Conservation (phyloP, 768 basidiomycete species). For the Podaxis carcinomalis region DNA sequence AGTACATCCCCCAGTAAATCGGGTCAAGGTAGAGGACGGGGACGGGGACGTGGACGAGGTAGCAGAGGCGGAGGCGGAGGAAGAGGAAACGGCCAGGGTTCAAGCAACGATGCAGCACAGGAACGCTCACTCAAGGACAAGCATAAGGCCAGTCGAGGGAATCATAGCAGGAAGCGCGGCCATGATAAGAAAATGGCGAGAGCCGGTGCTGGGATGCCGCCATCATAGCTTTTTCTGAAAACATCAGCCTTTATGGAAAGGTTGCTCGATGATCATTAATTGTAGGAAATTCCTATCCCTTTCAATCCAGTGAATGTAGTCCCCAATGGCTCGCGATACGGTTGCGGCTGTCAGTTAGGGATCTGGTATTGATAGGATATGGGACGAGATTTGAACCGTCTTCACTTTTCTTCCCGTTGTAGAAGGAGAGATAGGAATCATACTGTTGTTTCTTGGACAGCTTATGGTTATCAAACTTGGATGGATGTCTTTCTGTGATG, state of each 20-base stretch:
- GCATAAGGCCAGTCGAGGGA: slow-evolving; percentile 68
- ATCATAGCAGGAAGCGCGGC: slow-evolving; percentile 75
- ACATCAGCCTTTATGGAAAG: background rate
- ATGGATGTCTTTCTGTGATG: too few species aligned
- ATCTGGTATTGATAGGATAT: too few species aligned
- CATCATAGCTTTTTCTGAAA: slow-evolving; percentile 12
- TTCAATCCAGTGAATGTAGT: too few species aligned
- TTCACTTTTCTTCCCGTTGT: too few species aligned
- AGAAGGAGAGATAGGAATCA: too few species aligned
- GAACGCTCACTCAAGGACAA: slow-evolving; percentile 74
- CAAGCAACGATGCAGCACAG: slow-evolving; percentile 31
- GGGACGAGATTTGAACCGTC: too few species aligned
- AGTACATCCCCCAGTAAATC: background rate
- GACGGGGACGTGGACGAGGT: slow-evolving; percentile 19
- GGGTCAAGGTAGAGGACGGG: slow-evolving; percentile 21
- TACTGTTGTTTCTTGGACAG: too few species aligned
- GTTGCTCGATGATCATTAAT: background rate
- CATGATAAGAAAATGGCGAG: slow-evolving; percentile 87
- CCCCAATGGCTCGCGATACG: too few species aligned
- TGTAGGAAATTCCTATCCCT: background rate
- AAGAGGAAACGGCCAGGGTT: slow-evolving; percentile 31
- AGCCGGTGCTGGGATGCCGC: slow-evolving; percentile 39
- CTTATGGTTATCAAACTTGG: too few species aligned
- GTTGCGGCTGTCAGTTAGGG: too few species aligned
- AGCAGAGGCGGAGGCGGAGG: slow-evolving; percentile 36